A percentile compares a stretch with the other conserved stretches of the same genome.
Evolutionary conservation across 2,329 filamentous ascomycete species (phyloP).

Genomic region (Decorospora gaudefroyi): DNA sequence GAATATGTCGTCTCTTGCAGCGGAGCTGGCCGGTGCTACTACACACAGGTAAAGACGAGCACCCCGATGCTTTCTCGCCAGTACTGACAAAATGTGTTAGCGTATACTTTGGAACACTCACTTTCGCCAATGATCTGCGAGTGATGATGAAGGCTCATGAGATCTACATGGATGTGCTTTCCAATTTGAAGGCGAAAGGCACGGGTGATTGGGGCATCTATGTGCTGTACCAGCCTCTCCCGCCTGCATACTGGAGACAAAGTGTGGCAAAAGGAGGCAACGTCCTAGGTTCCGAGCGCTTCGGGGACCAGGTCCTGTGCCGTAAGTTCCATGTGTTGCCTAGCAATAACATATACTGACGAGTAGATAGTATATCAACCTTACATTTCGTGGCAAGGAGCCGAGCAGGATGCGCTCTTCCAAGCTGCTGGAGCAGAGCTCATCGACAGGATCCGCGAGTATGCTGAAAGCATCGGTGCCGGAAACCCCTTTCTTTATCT

Average conservation of each 20-base stretch:
- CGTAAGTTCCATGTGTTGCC: slow-evolving; percentile 11
- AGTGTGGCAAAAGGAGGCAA: slow-evolving; percentile 48
- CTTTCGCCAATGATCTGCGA: slow-evolving; percentile 41
- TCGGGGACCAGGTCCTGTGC: slow-evolving; percentile 21
- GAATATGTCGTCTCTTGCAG: slow-evolving; percentile 32
- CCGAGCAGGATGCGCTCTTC: slow-evolving; percentile 26
- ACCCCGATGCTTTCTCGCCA: neutral
- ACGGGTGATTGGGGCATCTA: slow-evolving; percentile 43
- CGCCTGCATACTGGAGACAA: slow-evolving; percentile 44
- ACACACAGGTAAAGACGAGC: slow-evolving; percentile 16
- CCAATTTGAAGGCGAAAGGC: slow-evolving; percentile 34
- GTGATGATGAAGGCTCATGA: slow-evolving; percentile 48
- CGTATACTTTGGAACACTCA: slow-evolving; percentile 33
- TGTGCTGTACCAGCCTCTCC: slow-evolving; percentile 47
- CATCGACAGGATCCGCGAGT: slow-evolving; percentile 20
- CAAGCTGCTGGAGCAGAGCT: slow-evolving; percentile 23
- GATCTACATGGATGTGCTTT: slow-evolving; percentile 49
- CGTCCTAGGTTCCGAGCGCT: slow-evolving; percentile 47
- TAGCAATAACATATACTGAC: neutral
- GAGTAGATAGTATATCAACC: slow-evolving; percentile 20
- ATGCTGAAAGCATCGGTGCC: slow-evolving; percentile 26
- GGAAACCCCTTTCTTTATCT: slow-evolving; percentile 39
- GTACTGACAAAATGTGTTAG: slow-evolving; percentile 3
- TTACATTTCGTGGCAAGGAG: slow-evolving; percentile 30
- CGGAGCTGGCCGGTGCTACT: slow-evolving; percentile 22